Base-by-base conservation (phyloP, 805 yeast genomes). In the Wickerhamiella australiensis region DNA sequence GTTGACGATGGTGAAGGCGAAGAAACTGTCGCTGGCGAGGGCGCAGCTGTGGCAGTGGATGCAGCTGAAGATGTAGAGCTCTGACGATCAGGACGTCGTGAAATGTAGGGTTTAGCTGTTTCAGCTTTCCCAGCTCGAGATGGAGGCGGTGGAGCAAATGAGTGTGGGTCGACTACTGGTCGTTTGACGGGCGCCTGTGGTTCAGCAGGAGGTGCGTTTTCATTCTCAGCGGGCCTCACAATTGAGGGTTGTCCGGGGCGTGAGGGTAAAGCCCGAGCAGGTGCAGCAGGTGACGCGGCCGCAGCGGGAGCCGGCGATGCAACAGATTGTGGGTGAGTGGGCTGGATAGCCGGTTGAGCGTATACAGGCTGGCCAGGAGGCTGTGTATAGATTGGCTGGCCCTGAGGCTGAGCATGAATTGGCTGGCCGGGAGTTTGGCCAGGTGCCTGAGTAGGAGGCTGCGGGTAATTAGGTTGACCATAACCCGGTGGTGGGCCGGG, bases 101-200 rank as follows among this genome's bases (percentile, higher is more conserved):
- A n/a, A 12, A 22, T 36, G 27, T 29, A 36, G 27, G 35, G 35
- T 17, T 36, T 23, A 9, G n/a, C 17, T 2, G 41, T 33, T 13
- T 33, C 42, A 17, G 41, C 27, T 26, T 17, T 27, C 9, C 35
- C 31, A 2, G 35, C 47, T 12, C 45, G 42, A 6, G 49, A 23
- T 7, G 35, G 47, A 18, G 52, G 58, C 2, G 54, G 63, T 9
- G 63, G 61, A 3, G 62, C 57, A 47, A 59, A 60, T 6, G 58
- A 40, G 20, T 50, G 29, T 1, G 63, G 59, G 26, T 58, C 59
- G 2, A 59, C 57, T 21, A 57, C 33, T 0, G 58, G 55, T 7
- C 57, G 50, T 37, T 49, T 50, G 41, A 49, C 43, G 7, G 54
- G 51, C 3, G 33, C 33, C 3, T 12, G 33, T 11, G 33, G 33